phyloP scores from a whole-genome alignment of 805 yeast species.

The Candida tallmaniae region DNA sequence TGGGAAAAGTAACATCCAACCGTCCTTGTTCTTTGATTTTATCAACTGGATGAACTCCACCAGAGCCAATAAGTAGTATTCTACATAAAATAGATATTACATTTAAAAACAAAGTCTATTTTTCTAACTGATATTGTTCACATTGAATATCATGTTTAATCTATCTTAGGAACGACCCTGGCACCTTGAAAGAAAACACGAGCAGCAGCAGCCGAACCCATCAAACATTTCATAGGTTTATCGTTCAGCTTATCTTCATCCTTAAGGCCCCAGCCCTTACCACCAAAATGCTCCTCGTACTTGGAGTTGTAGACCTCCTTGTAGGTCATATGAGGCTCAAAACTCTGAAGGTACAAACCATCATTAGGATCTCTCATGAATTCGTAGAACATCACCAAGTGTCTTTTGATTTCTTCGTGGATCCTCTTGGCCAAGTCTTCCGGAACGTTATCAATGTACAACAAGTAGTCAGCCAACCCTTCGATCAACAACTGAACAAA shows the following conservation, averaged over 20 bases:
- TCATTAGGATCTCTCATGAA: constrained; percentile 54
- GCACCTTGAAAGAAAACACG: constrained; percentile 67
- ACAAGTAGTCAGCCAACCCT: constrained; percentile 62
- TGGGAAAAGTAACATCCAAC: constrained; percentile 43
- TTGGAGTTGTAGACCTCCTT: constrained; percentile 42
- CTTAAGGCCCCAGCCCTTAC: constrained; percentile 47
- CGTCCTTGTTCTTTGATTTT: constrained; percentile 67
- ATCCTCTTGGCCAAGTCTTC: constrained; percentile 31
- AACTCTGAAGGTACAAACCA: constrained; percentile 55
- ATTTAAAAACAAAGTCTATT: neutral
- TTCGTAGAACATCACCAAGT: constrained; percentile 52
- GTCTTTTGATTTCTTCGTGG: constrained; percentile 46
- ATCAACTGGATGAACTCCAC: constrained; percentile 67
- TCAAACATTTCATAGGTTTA: constrained; percentile 47
- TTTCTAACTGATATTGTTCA: neutral
- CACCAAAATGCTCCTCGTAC: constrained; percentile 54
- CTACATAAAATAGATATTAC: too few relatives aligned
- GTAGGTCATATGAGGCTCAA: constrained; percentile 54
- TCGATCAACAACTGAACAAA: constrained; percentile 62
- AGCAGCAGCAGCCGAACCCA: constrained; percentile 65
- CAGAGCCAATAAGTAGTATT: neutral
- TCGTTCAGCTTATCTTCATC: constrained; percentile 49
- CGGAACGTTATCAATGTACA: constrained; percentile 39
- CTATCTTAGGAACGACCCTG: constrained; percentile 38
- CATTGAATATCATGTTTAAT: neutral